Evolutionary conservation across 164 flowering plant species (phyloP).

Genomic region (Vitis amurensis): DNA sequence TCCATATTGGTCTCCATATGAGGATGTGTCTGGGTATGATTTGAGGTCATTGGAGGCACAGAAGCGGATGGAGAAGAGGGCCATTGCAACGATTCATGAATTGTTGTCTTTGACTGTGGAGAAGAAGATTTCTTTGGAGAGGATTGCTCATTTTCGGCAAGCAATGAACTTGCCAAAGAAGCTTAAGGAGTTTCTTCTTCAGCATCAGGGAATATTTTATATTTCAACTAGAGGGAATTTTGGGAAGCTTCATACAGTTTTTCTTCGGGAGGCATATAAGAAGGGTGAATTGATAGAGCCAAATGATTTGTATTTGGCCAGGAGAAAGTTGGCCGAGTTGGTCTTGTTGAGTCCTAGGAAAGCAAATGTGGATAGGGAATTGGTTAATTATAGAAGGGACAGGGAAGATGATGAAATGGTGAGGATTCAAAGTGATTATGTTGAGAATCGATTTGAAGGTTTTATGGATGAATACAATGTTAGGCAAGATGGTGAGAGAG

Average conservation of each 20-base stretch:
- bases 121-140: conserved; percentile 90
- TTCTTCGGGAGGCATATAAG: conserved; percentile 83
- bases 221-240: conserved; percentile 91
- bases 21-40: conserved; percentile 83
- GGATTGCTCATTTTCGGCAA: conserved; percentile 88
- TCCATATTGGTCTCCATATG: conserved; percentile 98
- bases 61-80: conserved; percentile 94
- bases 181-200: conserved; percentile 87
- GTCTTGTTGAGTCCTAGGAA: conserved; percentile 72
- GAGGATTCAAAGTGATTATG: conserved; percentile 20
- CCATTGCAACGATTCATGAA: conserved; percentile 87
- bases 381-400: conserved; percentile 48
- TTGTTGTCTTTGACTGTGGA: conserved; percentile 84
- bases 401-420: conserved; percentile 37
- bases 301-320: conserved; percentile 83
- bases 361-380: conserved; percentile 47
- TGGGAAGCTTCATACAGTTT: conserved; percentile 94
- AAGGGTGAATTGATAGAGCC: conserved; percentile 83
- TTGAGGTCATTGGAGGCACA: conserved; percentile 87
- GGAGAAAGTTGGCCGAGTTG: conserved; percentile 72
- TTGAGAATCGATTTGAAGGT: conserved; percentile 22
- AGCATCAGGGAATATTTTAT: conserved; percentile 96
- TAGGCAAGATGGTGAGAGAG: conserved; percentile 18
- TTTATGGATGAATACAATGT: conserved; percentile 19
- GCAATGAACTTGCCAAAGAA: conserved; percentile 84